These are phyloP conservation scores for Mycena capillaripes DNA, from an alignment of 768 basidiomycete genomes.

Conservation along the genomic window DNA sequence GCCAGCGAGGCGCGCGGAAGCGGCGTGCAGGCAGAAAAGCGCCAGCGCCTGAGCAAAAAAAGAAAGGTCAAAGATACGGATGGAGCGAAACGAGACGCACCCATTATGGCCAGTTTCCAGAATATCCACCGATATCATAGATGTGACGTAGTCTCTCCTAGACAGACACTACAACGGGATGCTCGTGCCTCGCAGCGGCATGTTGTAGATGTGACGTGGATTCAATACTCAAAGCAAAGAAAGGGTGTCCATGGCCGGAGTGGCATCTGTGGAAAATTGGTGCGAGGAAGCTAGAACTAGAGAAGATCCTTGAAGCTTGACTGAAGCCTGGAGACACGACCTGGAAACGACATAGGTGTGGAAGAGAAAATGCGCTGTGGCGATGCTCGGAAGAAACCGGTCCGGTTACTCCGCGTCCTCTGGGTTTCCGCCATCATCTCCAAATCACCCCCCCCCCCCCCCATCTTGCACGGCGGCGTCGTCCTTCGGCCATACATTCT, in stretches of 20 bases:
- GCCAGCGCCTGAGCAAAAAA: not conserved
- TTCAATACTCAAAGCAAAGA: not conserved
- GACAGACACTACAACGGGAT: too few relatives aligned
- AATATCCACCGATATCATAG: constrained; percentile 4
- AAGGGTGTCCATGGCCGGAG: not conserved
- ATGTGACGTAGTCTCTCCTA: too few relatives aligned
- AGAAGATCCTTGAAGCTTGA: constrained; percentile 1
- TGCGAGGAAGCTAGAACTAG: not conserved
- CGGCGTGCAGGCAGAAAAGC: too few relatives aligned
- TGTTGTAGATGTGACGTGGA: not conserved
- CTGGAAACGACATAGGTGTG: not conserved
- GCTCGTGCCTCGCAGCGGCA: too few relatives aligned
- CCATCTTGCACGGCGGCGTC: not conserved
- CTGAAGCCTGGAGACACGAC: not conserved
- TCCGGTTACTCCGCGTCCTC: not conserved
- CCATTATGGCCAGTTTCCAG: not conserved
- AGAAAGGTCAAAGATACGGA: not conserved
- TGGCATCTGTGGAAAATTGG: not conserved
- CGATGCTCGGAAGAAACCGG: not conserved
- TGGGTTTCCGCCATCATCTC: constrained; percentile 8
- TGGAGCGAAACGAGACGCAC: not conserved
- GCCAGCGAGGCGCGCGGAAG: not conserved
- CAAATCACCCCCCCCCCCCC: not conserved
- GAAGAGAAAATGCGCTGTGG: not conserved
- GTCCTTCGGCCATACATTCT: not conserved